phyloP scores from a whole-genome alignment of 192 early-diverging fungal genomes.

The Umbelopsis vinacea region DNA sequence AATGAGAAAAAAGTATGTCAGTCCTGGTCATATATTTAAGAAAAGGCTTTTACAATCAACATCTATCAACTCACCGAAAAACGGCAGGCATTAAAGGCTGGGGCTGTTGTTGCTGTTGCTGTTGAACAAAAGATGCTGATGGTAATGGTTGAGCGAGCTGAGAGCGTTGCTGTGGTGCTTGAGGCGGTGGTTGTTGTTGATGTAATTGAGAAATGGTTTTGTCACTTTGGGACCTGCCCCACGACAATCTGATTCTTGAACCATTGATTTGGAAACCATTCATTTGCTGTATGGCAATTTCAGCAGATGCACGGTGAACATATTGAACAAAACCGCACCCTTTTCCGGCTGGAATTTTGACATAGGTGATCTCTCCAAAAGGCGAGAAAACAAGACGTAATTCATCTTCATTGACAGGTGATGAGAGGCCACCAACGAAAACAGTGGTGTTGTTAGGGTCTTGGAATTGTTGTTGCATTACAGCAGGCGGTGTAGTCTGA shows the following conservation, averaged over 20 bases:
- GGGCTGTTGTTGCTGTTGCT: background rate
- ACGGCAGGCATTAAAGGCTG: slow-evolving; percentile 2
- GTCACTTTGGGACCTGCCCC: slow-evolving; percentile 61
- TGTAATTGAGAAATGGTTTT: slow-evolving; percentile 19
- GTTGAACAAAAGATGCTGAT: slow-evolving; percentile 11
- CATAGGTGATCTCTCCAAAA: slow-evolving; percentile 92
- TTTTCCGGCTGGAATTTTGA: slow-evolving; percentile 94
- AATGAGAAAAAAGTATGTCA: background rate
- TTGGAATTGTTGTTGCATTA: slow-evolving; percentile 46
- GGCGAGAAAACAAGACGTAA: slow-evolving; percentile 78
- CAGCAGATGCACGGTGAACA: slow-evolving; percentile 80
- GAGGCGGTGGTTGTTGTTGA: slow-evolving; percentile 11
- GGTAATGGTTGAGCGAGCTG: background rate
- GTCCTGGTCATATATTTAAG: too few species aligned
- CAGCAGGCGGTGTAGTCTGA: slow-evolving; percentile 26
- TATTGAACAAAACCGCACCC: slow-evolving; percentile 97
- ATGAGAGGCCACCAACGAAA: slow-evolving; percentile 92
- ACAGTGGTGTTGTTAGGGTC: slow-evolving; percentile 97
- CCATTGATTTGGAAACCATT: slow-evolving; percentile 84
- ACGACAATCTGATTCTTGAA: slow-evolving; percentile 58
- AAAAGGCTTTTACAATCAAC: too few species aligned
- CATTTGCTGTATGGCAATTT: slow-evolving; percentile 89
- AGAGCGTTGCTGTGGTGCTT: background rate
- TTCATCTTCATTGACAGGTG: slow-evolving; percentile 86
- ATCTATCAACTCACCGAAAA: background rate